Evolutionary conservation across 148 eudicot species (phyloP), one percentile per base, ranked within the genome.

Genomic region (Silene latifolia): DNA sequence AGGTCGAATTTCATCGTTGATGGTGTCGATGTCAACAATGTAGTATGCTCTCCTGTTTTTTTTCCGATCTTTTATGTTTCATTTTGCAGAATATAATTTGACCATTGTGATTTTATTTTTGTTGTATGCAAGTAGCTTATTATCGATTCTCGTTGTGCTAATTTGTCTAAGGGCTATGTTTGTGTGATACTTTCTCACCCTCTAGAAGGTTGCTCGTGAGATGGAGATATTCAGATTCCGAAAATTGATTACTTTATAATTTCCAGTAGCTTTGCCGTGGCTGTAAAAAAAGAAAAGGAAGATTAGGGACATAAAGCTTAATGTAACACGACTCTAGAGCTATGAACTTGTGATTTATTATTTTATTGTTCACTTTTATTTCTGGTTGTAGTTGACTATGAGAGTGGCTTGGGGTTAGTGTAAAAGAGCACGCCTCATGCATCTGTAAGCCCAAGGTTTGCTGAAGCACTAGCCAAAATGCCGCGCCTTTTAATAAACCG

Each of bases 11-110:
- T 87, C 23, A 56, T 81, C 25, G 81, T 92, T 19, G 91, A 92
- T 72, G 97, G 97, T 24, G 89, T 88, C n/a, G 91, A 86, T 70
- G 88, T 90, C 46, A 88, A 79, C 74, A 89, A 86, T 84, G 99
- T 92, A 82, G 99, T 92, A 82, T 8, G 82, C 53, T 19, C 21
- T 24, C 3, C 20, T 76, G n/a, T 48, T 5, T 12, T 14, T 72
- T 0, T 5, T 39, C 20, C 74, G 21, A 42, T 5, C 8, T n/a
- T 72, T 1, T 9, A 4, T 32, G 35, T 1, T 27, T 27, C 3
- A 27, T 27, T 27, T 27, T 27, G 29, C 29, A 27, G 29, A 27
- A 27, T 27, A 27, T 27, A 27, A 27, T 27, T 27, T 27, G 29
- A 27, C 29, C 29, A 27, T 3, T 32, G 35, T n/a, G n/a, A n/a